A percentile compares a stretch with the other conserved stretches of the same genome.
These are phyloP conservation scores for Eucalyptus melliodora DNA, from an alignment of 345 rosid genomes.

Conservation along the genomic window DNA sequence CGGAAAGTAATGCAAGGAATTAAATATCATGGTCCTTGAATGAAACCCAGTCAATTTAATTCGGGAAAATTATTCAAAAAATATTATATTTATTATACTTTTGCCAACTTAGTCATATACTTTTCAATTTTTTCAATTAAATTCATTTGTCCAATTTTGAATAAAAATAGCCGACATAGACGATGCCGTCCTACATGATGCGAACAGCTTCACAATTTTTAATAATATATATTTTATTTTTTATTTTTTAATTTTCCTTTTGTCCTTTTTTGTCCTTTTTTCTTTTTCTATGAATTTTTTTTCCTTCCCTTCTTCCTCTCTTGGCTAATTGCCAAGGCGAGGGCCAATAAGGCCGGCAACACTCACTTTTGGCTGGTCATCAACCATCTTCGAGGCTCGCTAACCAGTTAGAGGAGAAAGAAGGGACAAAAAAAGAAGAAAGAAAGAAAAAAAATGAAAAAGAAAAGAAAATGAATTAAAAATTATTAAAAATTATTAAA, in stretches of 20 bases:
- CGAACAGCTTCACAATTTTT: too few species aligned
- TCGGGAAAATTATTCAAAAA: accelerated
- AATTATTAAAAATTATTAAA: too few species aligned
- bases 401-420: background rate
- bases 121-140: background rate
- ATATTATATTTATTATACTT: background rate
- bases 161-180: too few species aligned
- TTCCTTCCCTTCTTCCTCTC: too few species aligned
- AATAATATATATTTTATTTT: too few species aligned
- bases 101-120: accelerated
- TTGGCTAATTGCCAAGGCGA: too few species aligned
- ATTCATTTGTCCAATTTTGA: too few species aligned
- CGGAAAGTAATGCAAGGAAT: background rate
- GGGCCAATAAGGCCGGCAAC: too few species aligned
- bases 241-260: too few species aligned
- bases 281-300: too few species aligned
- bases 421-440: background rate
- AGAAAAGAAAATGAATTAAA: too few species aligned
- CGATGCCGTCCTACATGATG: accelerated
- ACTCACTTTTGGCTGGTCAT: background rate
- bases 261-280: accelerated
- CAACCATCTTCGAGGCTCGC: background rate
- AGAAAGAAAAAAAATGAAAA: too few species aligned
- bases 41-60: background rate
- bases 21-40: background rate